A percentile compares a stretch with the other conserved stretches of the same genome.
These are phyloP conservation scores for Bisporella sp. DNA, from an alignment of 2,329 filamentous ascomycete genomes.

Conservation along the genomic window DNA sequence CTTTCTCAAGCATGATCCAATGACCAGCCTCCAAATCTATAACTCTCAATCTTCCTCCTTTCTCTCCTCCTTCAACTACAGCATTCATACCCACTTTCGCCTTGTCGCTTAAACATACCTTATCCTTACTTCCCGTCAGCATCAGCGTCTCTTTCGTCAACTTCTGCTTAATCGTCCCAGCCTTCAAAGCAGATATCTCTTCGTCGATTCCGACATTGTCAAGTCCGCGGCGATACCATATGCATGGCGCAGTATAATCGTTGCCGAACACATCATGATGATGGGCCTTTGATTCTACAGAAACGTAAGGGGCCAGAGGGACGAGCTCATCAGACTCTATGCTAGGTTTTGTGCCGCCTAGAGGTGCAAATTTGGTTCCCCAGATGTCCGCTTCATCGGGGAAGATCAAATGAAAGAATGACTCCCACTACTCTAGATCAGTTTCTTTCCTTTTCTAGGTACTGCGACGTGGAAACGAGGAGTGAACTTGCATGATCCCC, in stretches of 20 bases:
- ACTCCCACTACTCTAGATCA: slow-evolving; percentile 6
- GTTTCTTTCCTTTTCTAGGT: neutral
- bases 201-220: slow-evolving; percentile 7
- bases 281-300: slow-evolving; percentile 2
- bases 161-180: slow-evolving; percentile 5
- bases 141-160: slow-evolving; percentile 12
- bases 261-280: slow-evolving; percentile 9
- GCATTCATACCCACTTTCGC: slow-evolving; percentile 6
- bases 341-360: slow-evolving; percentile 7
- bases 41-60: slow-evolving; percentile 6
- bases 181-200: slow-evolving; percentile 7
- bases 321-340: slow-evolving; percentile 1
- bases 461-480: neutral
- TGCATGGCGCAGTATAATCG: slow-evolving; percentile 7
- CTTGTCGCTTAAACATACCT: slow-evolving; percentile 4
- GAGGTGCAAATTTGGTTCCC: slow-evolving; percentile 5
- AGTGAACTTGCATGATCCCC: slow-evolving; percentile 11
- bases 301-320: slow-evolving; percentile 5
- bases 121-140: slow-evolving; percentile 11
- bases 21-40: slow-evolving; percentile 15
- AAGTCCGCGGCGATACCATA: slow-evolving; percentile 14
- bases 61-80: slow-evolving; percentile 1
- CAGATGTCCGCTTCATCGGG: slow-evolving; percentile 1
- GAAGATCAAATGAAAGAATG: slow-evolving; percentile 13
- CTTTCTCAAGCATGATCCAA: slow-evolving; percentile 20